A percentile compares a stretch with the other conserved stretches of the same genome.
These are phyloP conservation scores for Diversispora epigaea DNA, from an alignment of 192 early-diverging fungal species.

Conservation along the genomic window DNA sequence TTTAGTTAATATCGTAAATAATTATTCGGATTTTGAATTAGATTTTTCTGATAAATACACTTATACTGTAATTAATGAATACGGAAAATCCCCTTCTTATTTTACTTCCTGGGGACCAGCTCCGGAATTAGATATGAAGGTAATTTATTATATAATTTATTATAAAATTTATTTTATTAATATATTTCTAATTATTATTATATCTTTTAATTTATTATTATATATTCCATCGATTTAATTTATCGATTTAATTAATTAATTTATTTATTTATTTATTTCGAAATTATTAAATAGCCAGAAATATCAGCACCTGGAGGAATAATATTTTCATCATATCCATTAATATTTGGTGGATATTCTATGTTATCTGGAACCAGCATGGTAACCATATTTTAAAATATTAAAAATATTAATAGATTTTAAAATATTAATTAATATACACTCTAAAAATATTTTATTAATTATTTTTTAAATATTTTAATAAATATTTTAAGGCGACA, in stretches of 20 bases:
- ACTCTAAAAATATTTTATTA: neutral
- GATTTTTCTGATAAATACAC: neutral
- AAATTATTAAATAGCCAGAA: slow-evolving; percentile 46
- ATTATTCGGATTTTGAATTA: neutral
- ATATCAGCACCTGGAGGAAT: slow-evolving; percentile 52
- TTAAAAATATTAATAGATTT: no score
- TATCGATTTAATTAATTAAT: neutral
- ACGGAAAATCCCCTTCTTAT: neutral
- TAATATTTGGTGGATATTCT: slow-evolving; percentile 44
- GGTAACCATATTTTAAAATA: slow-evolving; percentile 39
- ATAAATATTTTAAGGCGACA: slow-evolving; percentile 31
- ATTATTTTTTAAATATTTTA: neutral
- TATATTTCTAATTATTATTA: neutral
- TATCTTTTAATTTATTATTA: neutral
- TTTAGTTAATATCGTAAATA: neutral
- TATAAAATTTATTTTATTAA: neutral
- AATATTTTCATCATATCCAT: slow-evolving; percentile 56
- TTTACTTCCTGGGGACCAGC: slow-evolving; percentile 1
- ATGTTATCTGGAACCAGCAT: slow-evolving; percentile 58
- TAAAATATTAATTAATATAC: neutral
- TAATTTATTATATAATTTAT: neutral
- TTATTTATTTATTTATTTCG: slow-evolving; percentile 1
- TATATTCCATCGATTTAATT: neutral
- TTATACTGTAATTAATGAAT: neutral
- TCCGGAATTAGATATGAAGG: neutral